Conservation (phyloP, 306 rosid species). For the Alnus rubra region DNA sequence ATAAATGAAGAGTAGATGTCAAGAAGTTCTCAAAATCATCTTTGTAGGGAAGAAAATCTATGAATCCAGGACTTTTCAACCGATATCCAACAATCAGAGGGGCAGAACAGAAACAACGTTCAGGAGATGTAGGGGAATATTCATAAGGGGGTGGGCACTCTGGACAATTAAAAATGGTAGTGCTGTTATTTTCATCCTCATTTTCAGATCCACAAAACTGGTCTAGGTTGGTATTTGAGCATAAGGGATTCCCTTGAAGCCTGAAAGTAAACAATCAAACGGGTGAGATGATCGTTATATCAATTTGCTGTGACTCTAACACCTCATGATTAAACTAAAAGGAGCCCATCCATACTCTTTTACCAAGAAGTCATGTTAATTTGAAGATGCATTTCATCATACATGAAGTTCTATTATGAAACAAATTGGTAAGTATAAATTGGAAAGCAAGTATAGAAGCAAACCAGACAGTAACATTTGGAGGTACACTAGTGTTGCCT, state of each 20-base stretch:
- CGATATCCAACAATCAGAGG: constrained; percentile 79
- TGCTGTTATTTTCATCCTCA: constrained; percentile 23
- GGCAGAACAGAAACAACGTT: constrained; percentile 69
- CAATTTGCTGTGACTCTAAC: neutral
- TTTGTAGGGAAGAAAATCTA: constrained; percentile 61
- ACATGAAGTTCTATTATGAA: constrained; percentile 1
- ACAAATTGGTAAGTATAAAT: constrained; percentile 8
- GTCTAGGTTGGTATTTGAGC: constrained; percentile 44
- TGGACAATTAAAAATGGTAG: constrained; percentile 41
- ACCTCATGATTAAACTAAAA: neutral
- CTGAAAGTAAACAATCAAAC: constrained; percentile 48
- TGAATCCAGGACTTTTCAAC: constrained; percentile 92
- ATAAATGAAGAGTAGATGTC: constrained; percentile 44
- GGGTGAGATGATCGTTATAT: neutral
- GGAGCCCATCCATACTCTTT: neutral
- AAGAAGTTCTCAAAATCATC: constrained; percentile 42
- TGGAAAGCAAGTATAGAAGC: constrained; percentile 39
- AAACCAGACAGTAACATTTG: constrained; percentile 73
- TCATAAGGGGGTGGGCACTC: constrained; percentile 67
- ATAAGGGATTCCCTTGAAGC: constrained; percentile 82
- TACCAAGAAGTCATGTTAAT: neutral
- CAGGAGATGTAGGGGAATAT: constrained; percentile 51
- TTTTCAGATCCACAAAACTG: constrained; percentile 54
- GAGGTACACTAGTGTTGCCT: constrained; percentile 59
- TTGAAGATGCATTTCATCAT: neutral